Evolutionary conservation across 2,329 filamentous ascomycete genomes (phyloP).

Genomic region (Shiraia sp.): DNA sequence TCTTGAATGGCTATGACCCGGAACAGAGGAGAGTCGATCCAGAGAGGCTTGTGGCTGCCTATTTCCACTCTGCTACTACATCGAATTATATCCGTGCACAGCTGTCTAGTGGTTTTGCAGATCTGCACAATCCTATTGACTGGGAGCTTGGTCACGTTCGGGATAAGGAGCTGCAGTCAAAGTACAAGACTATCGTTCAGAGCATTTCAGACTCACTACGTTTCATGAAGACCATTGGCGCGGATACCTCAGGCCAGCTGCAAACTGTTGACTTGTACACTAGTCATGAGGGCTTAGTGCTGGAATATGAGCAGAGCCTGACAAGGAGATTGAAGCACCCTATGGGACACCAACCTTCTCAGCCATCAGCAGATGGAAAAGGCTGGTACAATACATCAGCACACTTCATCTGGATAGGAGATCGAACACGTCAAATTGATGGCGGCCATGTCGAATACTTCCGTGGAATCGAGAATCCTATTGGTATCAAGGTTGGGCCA

Average conservation of each 20-base stretch:
- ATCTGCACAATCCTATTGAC: conserved; percentile 89
- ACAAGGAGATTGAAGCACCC: conserved; percentile 76
- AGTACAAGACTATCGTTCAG: conserved; percentile 82
- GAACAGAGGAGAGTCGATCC: conserved; percentile 83
- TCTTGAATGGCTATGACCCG: conserved; percentile 83
- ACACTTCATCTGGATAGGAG: conserved; percentile 98
- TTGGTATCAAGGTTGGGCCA: conserved; percentile 95
- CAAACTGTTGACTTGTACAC: conserved; percentile 95
- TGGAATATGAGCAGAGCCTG: conserved; percentile 91
- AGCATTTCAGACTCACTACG: conserved; percentile 89
- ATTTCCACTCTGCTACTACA: conserved; percentile 93
- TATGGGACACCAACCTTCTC: conserved; percentile 44
- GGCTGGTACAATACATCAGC: conserved; percentile 93
- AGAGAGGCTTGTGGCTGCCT: conserved; percentile 81
- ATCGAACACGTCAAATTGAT: conserved; percentile 90
- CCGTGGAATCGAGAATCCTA: conserved; percentile 91
- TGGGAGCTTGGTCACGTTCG: conserved; percentile 93
- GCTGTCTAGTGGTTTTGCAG: conserved; percentile 84
- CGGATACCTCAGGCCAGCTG: conserved; percentile 79
- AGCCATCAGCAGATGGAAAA: conserved; percentile 47
- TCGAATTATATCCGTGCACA: conserved; percentile 90
- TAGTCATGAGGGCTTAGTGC: conserved; percentile 88
- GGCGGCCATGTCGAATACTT: conserved; percentile 97
- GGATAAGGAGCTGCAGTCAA: conserved; percentile 78
- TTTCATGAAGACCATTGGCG: conserved; percentile 93